These are phyloP conservation scores for Mortierella sp. DNA, from an alignment of 371 early-diverging fungal species.

Conservation along the genomic window DNA sequence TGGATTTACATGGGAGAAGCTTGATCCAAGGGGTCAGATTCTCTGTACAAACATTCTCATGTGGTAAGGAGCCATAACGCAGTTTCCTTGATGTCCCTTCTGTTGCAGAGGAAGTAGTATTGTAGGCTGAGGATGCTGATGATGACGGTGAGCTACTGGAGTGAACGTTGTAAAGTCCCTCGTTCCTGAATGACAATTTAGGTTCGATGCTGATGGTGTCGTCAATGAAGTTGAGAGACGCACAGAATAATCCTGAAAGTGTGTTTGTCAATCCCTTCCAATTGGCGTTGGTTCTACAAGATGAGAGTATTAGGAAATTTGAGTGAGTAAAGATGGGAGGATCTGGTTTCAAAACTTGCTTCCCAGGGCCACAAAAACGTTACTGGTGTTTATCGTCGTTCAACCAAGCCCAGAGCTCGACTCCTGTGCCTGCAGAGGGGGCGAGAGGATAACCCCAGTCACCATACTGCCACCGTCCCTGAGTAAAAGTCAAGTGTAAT, in stretches of 20 bases:
- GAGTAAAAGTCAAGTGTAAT: constrained; percentile 90
- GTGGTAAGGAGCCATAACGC: constrained; percentile 86
- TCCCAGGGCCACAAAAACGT: neutral
- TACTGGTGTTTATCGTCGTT: constrained; percentile 64
- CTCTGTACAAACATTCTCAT: constrained; percentile 97
- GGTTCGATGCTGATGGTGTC: constrained; percentile 83
- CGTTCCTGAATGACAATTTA: constrained; percentile 71
- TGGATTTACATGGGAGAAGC: constrained; percentile 92
- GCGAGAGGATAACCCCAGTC: constrained; percentile 81
- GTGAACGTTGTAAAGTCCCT: constrained; percentile 56
- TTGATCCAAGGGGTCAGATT: constrained; percentile 98
- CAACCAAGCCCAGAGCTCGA: constrained; percentile 87
- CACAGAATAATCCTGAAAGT: constrained; percentile 94
- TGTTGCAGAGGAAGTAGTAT: constrained; percentile 19
- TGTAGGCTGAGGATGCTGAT: neutral
- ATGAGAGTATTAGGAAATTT: too few species aligned
- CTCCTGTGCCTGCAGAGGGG: constrained; percentile 77
- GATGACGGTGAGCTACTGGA: neutral
- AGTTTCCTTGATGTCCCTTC: constrained; percentile 48
- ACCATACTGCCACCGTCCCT: constrained; percentile 88
- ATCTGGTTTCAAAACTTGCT: neutral
- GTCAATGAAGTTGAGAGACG: constrained; percentile 94
- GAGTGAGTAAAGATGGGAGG: neutral
- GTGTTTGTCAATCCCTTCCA: constrained; percentile 94
- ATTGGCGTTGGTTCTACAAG: constrained; percentile 68